Base-by-base conservation (phyloP, 495 filamentous ascomycete genomes). In the Endocarpon pusillum region DNA sequence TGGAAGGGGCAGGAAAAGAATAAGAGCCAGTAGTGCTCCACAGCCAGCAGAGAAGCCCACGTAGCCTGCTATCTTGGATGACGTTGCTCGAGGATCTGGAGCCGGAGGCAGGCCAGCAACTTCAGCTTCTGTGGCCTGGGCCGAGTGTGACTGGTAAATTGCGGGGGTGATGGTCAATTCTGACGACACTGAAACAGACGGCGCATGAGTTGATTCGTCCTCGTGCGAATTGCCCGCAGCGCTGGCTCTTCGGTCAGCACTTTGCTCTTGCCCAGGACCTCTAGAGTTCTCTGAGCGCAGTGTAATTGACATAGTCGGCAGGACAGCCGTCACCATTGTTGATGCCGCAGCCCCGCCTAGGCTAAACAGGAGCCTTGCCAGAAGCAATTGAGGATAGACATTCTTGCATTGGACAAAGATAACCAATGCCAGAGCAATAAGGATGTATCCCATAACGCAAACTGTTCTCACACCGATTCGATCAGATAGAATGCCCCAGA, bases 321-420 rank as follows among this genome's bases (percentile, higher is more conserved):
- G 62, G 18, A 91, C 81, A 1, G 89, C 89, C 3, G 91, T 94
- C 19, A 99, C 89, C 89, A 99, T 99, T 1, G 91, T 96, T 18
- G 84, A 82, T 51, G 81, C 78, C 9, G 89, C 91, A 10, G 87
- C 79, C 3, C 80, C 89, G 8, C 89, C 89, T 9, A 94, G 35
- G 40, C 83, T 86, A 57, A 99, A 99, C 22, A 89, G 58, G 23
- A 94, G 61, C 40, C 89, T 65, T 16, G 78, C 87, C 20, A 96
- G 59, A 24, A 99, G 58, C 43, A 99, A 63, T 48, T 92, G 75
- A 19, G 89, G 87, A 51, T 93, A 94, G 2, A 94, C 71, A 58
- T 86, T 83, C 37, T 65, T 64, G 19, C 81, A 76, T 59, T 87
- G 79, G 32, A 94, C 84, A 48, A 93, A 81, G 8, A 84, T 40